Percentiles rank a stretch among this genome's conserved stretches.
These are phyloP conservation scores for Phaeotremella fagi DNA, from an alignment of 768 basidiomycete genomes.

Conservation along the genomic window DNA sequence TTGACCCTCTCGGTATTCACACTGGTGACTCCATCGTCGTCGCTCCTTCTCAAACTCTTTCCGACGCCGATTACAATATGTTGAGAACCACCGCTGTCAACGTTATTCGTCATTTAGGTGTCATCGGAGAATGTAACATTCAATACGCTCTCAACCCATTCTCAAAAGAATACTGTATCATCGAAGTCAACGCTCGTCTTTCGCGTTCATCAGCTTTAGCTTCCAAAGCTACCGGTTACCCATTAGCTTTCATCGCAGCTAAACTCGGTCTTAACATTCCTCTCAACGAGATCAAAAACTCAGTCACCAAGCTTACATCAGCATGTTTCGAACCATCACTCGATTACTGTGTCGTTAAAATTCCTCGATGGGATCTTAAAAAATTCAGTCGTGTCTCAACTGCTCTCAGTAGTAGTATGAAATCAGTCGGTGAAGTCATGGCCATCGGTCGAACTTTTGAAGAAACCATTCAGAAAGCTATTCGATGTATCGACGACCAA, in stretches of 20 bases:
- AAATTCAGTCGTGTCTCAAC: slow-evolving; percentile 94
- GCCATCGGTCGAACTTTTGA: slow-evolving; percentile 97
- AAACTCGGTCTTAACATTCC: slow-evolving; percentile 97
- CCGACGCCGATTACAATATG: slow-evolving; percentile 99
- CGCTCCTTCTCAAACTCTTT: slow-evolving; percentile 94
- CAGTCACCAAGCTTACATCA: slow-evolving; percentile 90
- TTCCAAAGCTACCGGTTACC: slow-evolving; percentile 97
- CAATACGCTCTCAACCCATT: slow-evolving; percentile 95
- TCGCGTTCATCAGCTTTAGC: slow-evolving; percentile 96
- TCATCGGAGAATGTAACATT: slow-evolving; percentile 97
- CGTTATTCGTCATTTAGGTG: slow-evolving; percentile 96
- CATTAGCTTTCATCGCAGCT: slow-evolving; percentile 95
- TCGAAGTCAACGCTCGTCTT: slow-evolving; percentile 97
- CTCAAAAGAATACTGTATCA: slow-evolving; percentile 96
- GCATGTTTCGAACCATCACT: slow-evolving; percentile 98
- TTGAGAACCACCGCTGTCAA: slow-evolving; percentile 96
- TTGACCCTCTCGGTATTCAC: slow-evolving; percentile 96
- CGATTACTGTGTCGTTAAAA: slow-evolving; percentile 97
- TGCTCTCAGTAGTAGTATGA: slow-evolving; percentile 91
- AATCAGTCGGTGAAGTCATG: slow-evolving; percentile 99
- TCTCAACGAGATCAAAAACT: slow-evolving; percentile 95
- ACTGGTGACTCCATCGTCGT: slow-evolving; percentile 98
- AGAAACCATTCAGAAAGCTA: slow-evolving; percentile 97
- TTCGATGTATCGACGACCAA: slow-evolving; percentile 90
- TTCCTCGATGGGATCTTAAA: slow-evolving; percentile 97